A percentile compares a stretch with the other conserved stretches of the same genome.
Conservation (phyloP, 2,329 filamentous ascomycete genomes). For the Leptodontidium sp. region DNA sequence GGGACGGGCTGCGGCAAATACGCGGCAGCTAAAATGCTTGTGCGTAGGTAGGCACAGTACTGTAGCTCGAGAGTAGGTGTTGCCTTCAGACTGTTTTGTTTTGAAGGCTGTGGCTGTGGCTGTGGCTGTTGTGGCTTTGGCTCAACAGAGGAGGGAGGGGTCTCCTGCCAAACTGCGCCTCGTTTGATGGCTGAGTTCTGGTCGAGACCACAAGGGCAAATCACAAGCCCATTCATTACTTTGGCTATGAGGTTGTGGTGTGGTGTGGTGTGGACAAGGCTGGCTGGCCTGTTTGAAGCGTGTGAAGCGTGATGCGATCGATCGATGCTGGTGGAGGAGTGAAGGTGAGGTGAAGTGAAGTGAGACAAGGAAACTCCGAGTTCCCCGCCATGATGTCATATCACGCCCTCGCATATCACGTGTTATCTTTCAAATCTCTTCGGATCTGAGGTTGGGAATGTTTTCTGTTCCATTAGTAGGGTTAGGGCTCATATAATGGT, state of each 20-base stretch:
- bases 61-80: no score
- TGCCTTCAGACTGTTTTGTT: neutral
- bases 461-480: neutral
- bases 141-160: neutral
- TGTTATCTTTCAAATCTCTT: neutral
- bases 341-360: no score
- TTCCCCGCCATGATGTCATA: conserved; percentile 8
- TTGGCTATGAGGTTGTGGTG: neutral
- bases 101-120: neutral
- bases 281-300: neutral
- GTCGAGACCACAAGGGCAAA: neutral
- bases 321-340: no score
- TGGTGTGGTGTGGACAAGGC: neutral
- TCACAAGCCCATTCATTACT: conserved; percentile 14
- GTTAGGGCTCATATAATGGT: neutral
- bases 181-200: conserved; percentile 12
- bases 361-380: neutral
- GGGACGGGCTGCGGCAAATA: neutral
- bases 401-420: neutral
- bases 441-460: no score
- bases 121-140: neutral
- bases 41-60: neutral
- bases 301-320: no score
- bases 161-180: conserved; percentile 9
- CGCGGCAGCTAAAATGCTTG: conserved; percentile 13